phyloP scores from a whole-genome alignment of 352 stramenopile species.

The Pythium coloratum region DNA sequence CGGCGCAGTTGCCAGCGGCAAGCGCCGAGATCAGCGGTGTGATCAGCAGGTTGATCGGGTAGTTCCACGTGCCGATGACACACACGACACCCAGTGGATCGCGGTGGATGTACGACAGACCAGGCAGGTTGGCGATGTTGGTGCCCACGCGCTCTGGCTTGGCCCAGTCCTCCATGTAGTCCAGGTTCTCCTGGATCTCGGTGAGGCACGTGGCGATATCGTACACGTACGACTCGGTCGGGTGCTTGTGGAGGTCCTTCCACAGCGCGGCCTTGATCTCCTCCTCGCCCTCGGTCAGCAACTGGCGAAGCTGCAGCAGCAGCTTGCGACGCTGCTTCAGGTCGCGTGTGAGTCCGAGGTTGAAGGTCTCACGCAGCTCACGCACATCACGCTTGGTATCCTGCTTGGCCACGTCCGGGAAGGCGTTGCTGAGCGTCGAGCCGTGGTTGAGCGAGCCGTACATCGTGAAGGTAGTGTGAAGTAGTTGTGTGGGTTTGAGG shows the following conservation, averaged over 20 bases:
- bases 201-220: slow-evolving; percentile 52
- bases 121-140: slow-evolving; percentile 58
- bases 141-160: slow-evolving; percentile 49
- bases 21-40: slow-evolving; percentile 49
- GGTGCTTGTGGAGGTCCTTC: slow-evolving; percentile 78
- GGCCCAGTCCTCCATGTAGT: slow-evolving; percentile 72
- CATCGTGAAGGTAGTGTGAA: background rate
- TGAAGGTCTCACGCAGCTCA: slow-evolving; percentile 51
- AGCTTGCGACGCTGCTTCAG: slow-evolving; percentile 40
- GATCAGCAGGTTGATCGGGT: slow-evolving; percentile 73
- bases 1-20: slow-evolving; percentile 87
- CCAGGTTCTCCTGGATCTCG: slow-evolving; percentile 79
- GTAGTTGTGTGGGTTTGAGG: background rate
- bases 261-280: slow-evolving; percentile 69
- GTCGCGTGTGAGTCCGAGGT: slow-evolving; percentile 44
- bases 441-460: slow-evolving; percentile 18
- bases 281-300: slow-evolving; percentile 73
- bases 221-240: slow-evolving; percentile 54
- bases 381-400: slow-evolving; percentile 51
- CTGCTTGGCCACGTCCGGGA: slow-evolving; percentile 54
- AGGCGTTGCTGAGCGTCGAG: slow-evolving; percentile 21
- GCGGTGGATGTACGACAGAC: slow-evolving; percentile 56
- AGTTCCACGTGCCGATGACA: slow-evolving; percentile 93
- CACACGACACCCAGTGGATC: slow-evolving; percentile 86
- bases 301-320: slow-evolving; percentile 45